These are phyloP conservation scores for Paecilomyces formosus DNA, from an alignment of 2,329 filamentous ascomycete species.

Conservation along the genomic window DNA sequence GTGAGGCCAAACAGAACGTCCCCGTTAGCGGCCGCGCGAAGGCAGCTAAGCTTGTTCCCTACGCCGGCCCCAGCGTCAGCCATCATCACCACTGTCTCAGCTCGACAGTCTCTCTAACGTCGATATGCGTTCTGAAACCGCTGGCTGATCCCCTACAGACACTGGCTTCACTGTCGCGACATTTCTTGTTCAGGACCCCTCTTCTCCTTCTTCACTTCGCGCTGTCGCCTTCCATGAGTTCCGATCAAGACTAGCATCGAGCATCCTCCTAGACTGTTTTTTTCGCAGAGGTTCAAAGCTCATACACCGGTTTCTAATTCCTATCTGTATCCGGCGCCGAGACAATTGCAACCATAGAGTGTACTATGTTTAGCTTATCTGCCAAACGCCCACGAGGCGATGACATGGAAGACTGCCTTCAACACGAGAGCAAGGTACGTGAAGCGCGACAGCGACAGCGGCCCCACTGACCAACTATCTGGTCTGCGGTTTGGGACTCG, in stretches of 20 bases:
- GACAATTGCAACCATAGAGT: constrained; percentile 1
- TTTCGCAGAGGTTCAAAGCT: background rate
- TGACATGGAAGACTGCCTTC: constrained; percentile 49
- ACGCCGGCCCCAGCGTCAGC: background rate
- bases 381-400: constrained; percentile 29
- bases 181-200: background rate
- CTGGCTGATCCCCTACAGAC: background rate
- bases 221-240: background rate
- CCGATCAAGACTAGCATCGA: background rate
- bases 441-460: background rate
- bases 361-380: constrained; percentile 15
- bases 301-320: background rate
- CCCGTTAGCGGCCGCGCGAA: background rate
- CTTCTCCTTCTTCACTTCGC: background rate
- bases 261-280: background rate
- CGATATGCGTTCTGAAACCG: constrained; percentile 4
- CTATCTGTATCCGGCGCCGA: background rate
- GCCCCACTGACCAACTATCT: background rate
- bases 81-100: background rate
- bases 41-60: background rate
- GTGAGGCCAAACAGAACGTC: background rate
- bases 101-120: background rate
- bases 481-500: background rate
- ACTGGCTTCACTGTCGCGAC: background rate
- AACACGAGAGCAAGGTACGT: constrained; percentile 20